phyloP scores from a whole-genome alignment of 2,329 filamentous ascomycete species.

The Talaromyces marneffei region DNA sequence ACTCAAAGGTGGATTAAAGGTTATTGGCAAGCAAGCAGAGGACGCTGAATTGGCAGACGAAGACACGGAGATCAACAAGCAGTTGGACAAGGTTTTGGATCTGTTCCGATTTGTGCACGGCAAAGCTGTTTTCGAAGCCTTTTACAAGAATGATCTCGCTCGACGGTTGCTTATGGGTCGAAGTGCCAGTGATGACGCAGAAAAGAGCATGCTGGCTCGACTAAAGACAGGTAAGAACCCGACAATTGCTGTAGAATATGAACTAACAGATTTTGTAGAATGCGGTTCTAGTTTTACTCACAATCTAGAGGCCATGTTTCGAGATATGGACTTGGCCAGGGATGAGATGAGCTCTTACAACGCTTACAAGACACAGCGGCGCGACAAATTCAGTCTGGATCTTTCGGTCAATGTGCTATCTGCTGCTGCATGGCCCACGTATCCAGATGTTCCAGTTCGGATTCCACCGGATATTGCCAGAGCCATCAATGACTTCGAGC shows the following conservation, averaged over 20 bases:
- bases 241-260: too few relatives aligned
- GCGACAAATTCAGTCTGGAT: slow-evolving; percentile 57
- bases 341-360: slow-evolving; percentile 93
- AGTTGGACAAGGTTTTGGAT: slow-evolving; percentile 87
- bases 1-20: slow-evolving; percentile 76
- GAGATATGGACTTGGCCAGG: slow-evolving; percentile 86
- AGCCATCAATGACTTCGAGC: slow-evolving; percentile 76
- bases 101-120: slow-evolving; percentile 95
- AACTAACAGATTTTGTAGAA: slow-evolving; percentile 45
- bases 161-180: slow-evolving; percentile 82
- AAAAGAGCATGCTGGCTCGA: slow-evolving; percentile 89
- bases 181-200: slow-evolving; percentile 89
- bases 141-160: slow-evolving; percentile 97
- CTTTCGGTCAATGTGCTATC: slow-evolving; percentile 87
- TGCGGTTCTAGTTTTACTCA: slow-evolving; percentile 93
- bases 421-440: slow-evolving; percentile 85
- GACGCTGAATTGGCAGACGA: slow-evolving; percentile 68
- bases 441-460: slow-evolving; percentile 68
- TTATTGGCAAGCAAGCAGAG: slow-evolving; percentile 46
- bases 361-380: slow-evolving; percentile 56
- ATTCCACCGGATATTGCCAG: slow-evolving; percentile 69
- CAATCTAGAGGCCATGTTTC: slow-evolving; percentile 99
- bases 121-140: slow-evolving; percentile 96
- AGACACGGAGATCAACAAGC: slow-evolving; percentile 83
- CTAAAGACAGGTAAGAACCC: slow-evolving; percentile 67